Percentiles rank a stretch among this genome's conserved stretches.
Evolutionary conservation across 176 grass and related monocot species (phyloP).

Genomic region (Pontederia crassipes): DNA sequence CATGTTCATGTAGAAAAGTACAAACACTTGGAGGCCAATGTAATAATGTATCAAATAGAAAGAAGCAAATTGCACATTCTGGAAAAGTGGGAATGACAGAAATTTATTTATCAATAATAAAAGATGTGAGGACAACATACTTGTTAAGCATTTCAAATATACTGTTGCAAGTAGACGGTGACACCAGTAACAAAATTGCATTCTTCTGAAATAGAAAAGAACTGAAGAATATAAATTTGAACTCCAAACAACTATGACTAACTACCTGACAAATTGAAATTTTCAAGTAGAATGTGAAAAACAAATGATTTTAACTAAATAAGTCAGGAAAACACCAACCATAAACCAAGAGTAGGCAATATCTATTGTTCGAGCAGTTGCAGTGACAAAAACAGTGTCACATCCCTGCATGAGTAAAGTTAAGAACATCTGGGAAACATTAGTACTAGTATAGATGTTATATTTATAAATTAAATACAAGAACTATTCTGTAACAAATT

Average conservation of each 20-base stretch:
- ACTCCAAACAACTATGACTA: neutral
- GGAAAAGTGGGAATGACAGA: neutral
- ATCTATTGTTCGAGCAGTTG: constrained; percentile 15
- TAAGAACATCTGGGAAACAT: neutral
- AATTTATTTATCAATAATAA: neutral
- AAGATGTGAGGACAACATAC: neutral
- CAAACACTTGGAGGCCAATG: too few relatives aligned
- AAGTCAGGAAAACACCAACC: neutral
- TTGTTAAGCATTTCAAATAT: constrained; percentile 17
- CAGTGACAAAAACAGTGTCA: constrained; percentile 13
- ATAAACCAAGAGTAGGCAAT: constrained; percentile 11
- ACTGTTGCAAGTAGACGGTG: constrained; percentile 12
- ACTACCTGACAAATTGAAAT: too few relatives aligned
- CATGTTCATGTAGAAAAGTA: too few relatives aligned
- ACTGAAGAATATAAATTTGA: neutral
- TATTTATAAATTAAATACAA: neutral
- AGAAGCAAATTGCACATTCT: neutral
- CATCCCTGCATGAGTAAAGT: constrained; percentile 6
- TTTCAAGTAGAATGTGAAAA: neutral
- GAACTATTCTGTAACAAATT: neutral
- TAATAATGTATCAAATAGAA: neutral
- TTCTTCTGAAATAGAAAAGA: constrained; percentile 7
- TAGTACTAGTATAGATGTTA: neutral
- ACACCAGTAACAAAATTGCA: constrained; percentile 4
- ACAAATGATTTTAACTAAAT: neutral